Evolutionary conservation across 2,329 filamentous ascomycete species (phyloP).

Genomic region (Mariannaea sp.): DNA sequence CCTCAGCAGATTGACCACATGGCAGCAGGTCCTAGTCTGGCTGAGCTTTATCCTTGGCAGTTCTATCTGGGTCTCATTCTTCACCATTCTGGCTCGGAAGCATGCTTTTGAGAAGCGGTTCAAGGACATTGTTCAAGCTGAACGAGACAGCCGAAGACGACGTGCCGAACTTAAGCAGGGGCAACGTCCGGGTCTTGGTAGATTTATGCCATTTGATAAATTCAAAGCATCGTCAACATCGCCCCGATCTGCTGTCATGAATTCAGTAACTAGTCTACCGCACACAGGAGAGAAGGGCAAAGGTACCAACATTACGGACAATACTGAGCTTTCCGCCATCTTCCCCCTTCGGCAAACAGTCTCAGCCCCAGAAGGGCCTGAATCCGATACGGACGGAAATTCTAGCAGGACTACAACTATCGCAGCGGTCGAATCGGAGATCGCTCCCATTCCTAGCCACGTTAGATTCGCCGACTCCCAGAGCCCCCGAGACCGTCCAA

Average conservation of each 20-base stretch:
- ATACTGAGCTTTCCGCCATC: slow-evolving; percentile 8
- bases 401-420: slow-evolving; percentile 33
- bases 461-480: slow-evolving; percentile 27
- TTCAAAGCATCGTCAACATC: slow-evolving; percentile 26
- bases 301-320: slow-evolving; percentile 7
- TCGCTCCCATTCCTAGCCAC: slow-evolving; percentile 23
- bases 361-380: slow-evolving; percentile 26
- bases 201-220: slow-evolving; percentile 30
- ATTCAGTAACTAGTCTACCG: slow-evolving; percentile 27
- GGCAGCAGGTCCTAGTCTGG: slow-evolving; percentile 70
- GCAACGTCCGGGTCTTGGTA: slow-evolving; percentile 17
- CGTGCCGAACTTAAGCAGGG: slow-evolving; percentile 15
- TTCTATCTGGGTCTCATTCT: slow-evolving; percentile 68
- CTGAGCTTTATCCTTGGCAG: slow-evolving; percentile 69
- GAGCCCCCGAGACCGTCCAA: slow-evolving; percentile 14
- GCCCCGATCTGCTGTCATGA: slow-evolving; percentile 11
- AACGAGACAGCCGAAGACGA: slow-evolving; percentile 40
- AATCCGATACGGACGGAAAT: slow-evolving; percentile 29
- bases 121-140: slow-evolving; percentile 53
- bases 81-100: slow-evolving; percentile 65
- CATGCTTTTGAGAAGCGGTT: slow-evolving; percentile 67
- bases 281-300: slow-evolving; percentile 22
- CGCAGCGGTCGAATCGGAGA: slow-evolving; percentile 9
- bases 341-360: slow-evolving; percentile 24
- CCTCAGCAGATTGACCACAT: slow-evolving; percentile 66